Base-by-base conservation (phyloP, 140 eudicot genomes). In the Erigeron philadelphicus region DNA sequence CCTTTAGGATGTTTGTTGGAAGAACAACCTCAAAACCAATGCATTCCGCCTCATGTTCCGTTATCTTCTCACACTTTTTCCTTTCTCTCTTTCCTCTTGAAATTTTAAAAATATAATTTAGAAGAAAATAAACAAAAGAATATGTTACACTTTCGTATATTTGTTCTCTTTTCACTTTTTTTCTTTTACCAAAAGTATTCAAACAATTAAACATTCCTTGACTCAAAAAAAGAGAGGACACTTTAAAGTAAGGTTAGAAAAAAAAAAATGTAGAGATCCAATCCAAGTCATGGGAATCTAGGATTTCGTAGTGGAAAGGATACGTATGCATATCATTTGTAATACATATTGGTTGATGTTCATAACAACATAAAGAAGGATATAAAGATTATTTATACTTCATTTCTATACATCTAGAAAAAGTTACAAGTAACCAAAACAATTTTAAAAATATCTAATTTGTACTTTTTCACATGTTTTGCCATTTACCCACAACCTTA, bases 291-390 rank as follows among this genome's bases (percentile, higher is more conserved):
- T 69, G 71, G 61, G 67, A 64, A 70, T 63, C 76, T 6, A 55
- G 67, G 75, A 38, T 64, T 76, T 72, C 72, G 70, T 76, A 64
- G 67, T 76, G 81, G 72, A 64, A 62, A 53, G 67, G 80, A 31
- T 31, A 31, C 38, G 13, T 62, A 69, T 62, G 58, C 71, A 61
- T 21, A 55, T 17, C 15, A 17, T 49, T n/a, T 64, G 35, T 64
- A 3, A 62, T 47, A 49, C 25, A 21, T 21, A 76, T 69, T 62
- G 53, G 54, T 53, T 41, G 11, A 72, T 70, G 50, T 72, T 44
- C 72, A 62, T 64, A 61, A 7, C 11, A 31, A 7, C 8, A 31
- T 61, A 61, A 15, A 10, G 16, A 42, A 9, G 16, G 0, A 2
- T 43, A 63, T 2, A 16, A 38, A 25, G 31, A 11, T 13, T 19